phyloP scores from a whole-genome alignment of 768 basidiomycete genomes.

The Lactarius evosmus region DNA sequence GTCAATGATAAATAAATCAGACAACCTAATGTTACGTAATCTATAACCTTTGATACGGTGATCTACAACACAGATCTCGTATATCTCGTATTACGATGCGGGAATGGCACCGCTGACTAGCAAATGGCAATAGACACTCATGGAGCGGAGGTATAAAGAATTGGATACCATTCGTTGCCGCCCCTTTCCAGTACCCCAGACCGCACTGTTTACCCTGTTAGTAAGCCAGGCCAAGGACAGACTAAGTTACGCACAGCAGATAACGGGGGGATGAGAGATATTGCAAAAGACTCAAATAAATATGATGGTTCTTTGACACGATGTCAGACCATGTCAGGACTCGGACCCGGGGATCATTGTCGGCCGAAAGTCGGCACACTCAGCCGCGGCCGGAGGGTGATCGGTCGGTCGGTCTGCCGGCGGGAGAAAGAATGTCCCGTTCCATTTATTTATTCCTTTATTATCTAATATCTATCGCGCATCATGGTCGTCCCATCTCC shows the following conservation, averaged over 20 bases:
- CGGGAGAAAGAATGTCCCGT: neutral
- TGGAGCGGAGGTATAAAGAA: neutral
- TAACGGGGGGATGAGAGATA: neutral
- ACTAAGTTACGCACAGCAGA: neutral
- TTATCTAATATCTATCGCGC: neutral
- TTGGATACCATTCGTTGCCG: neutral
- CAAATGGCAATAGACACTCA: constrained; percentile 23
- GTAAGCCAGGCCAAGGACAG: neutral
- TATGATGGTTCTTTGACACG: neutral
- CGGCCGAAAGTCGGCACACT: neutral
- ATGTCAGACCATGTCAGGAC: no score
- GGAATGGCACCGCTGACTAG: neutral
- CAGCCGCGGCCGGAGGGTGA: neutral
- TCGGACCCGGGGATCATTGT: neutral
- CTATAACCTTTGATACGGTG: neutral
- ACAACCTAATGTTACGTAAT: neutral
- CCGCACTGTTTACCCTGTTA: neutral
- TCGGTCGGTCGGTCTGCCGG: neutral
- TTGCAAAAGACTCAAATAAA: no score
- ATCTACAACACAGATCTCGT: constrained; percentile 1
- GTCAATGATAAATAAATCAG: neutral
- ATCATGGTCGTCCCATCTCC: neutral
- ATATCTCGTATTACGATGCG: neutral
- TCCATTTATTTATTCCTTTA: neutral
- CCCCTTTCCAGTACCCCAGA: neutral